Evolutionary conservation across 345 rosid genomes (phyloP), one percentile per base, ranked within the genome.

Genomic region (Aurinia saxatilis): DNA sequence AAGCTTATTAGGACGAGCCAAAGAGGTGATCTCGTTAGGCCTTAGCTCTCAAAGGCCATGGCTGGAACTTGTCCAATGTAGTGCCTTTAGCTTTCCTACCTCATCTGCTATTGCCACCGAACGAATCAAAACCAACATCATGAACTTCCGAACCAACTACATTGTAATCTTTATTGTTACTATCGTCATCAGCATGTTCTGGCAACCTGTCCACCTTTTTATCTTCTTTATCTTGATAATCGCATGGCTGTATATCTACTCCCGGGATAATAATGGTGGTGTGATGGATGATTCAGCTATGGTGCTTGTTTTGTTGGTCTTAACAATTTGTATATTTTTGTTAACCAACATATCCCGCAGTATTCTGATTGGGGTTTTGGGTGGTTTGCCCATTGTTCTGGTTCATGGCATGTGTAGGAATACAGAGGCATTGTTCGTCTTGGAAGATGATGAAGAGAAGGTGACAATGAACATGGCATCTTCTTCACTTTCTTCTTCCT

Each of bases 191-290:
- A 72, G 68, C 81, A 63, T 83, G 47, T 79, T 87, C 1, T 84
- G 81, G 86, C 80, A 77, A 33, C 92, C 90, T 0, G n/a, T 75
- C 35, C 76, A 84, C 39, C 54, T 85, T 57, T 44, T 78, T 5
- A 52, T 76, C 73, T 67, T 82, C 53, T 6, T 71, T 14, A 27
- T 75, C 69, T 49, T 74, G 81, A 66, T 80, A 65, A 36, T 60
- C 23, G 69, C 79, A 2, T 82, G 90, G 90, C 13, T 79, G 48
- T 85, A 74, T 76, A 72, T 85, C 6, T 85, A 78, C 71, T 79
- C 81, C 49, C 55, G 77, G 37, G 66, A 83, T 0, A 81, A 82
- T 30, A 77, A 57, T 25, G 83, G 83, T 21, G 21, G 49, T 8
- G 65, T 61, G 47, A 50, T 90, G 17, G 71, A 76, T 34, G 86